phyloP scores from a whole-genome alignment of 805 yeast species.

The Starmerella gropengiesseri region DNA sequence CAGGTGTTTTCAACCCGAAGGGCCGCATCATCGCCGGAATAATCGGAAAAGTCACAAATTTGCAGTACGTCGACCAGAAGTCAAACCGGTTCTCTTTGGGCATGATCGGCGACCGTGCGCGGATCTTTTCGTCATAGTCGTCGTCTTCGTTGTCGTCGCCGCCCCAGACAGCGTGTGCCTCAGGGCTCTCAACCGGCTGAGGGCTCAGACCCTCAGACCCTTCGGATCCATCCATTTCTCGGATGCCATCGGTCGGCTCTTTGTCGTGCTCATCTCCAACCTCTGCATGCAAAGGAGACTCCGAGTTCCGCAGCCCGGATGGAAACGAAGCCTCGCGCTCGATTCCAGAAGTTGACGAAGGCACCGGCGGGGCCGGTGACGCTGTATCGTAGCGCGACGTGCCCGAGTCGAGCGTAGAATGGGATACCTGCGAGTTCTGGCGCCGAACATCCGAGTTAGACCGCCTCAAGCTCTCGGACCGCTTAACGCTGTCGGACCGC shows the following conservation, averaged over 20 bases:
- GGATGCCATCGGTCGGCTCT: constrained; percentile 10
- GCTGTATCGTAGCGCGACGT: too few relatives aligned
- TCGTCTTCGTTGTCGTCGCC: constrained; percentile 14
- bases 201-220: not conserved
- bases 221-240: constrained; percentile 9
- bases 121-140: constrained; percentile 13
- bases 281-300: too few relatives aligned
- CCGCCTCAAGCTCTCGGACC: too few relatives aligned
- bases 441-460: too few relatives aligned
- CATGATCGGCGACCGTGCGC: constrained; percentile 15
- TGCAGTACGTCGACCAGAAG: constrained; percentile 77
- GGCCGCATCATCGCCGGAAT: constrained; percentile 60
- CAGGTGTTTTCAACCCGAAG: constrained; percentile 68
- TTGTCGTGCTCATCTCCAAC: not conserved
- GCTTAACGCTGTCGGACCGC: not conserved
- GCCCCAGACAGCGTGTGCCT: too few relatives aligned
- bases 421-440: constrained; percentile 3
- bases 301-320: too few relatives aligned
- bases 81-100: constrained; percentile 26
- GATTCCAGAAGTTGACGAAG: too few relatives aligned
- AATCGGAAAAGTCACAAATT: constrained; percentile 80
- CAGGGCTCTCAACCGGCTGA: too few relatives aligned
- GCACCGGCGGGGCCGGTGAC: too few relatives aligned
- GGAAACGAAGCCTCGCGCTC: too few relatives aligned
- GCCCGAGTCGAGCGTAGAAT: too few relatives aligned